phyloP scores from a whole-genome alignment of 805 yeast species.

The Yamadazyma scolyti region DNA sequence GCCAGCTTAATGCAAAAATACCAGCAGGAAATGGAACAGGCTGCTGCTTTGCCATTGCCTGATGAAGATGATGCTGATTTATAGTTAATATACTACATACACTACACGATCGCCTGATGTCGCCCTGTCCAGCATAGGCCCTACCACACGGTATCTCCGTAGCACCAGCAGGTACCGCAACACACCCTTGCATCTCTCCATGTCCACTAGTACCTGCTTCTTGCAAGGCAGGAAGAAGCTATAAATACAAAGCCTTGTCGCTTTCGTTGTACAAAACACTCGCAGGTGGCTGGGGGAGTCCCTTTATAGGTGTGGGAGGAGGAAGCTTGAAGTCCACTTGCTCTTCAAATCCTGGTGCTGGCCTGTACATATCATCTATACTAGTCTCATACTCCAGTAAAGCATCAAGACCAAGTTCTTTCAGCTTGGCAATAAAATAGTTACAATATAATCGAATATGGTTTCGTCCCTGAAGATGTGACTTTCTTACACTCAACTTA shows the following conservation, averaged over 20 bases:
- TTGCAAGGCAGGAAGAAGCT: no score
- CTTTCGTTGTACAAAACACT: conserved; percentile 18
- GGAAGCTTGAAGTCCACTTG: conserved; percentile 19
- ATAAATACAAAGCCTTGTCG: no score
- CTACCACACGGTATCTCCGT: not conserved
- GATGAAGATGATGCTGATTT: conserved; percentile 99
- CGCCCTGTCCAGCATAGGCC: not conserved
- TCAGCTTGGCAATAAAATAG: conserved; percentile 57
- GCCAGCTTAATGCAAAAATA: conserved; percentile 95
- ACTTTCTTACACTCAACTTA: conserved; percentile 78
- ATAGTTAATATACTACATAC: conserved; percentile 37
- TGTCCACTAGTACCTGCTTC: no score
- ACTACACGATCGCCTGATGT: not conserved
- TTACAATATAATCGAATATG: conserved; percentile 70
- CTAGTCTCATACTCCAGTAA: conserved; percentile 32
- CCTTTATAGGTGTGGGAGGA: conserved; percentile 28
- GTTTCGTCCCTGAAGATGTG: conserved; percentile 74
- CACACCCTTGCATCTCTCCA: no score
- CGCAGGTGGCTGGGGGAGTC: conserved; percentile 34
- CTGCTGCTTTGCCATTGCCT: conserved; percentile 98
- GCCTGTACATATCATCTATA: conserved; percentile 15
- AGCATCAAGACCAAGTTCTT: conserved; percentile 35
- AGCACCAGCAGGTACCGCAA: no score
- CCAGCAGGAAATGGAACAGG: conserved; percentile 99
- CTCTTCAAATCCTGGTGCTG: conserved; percentile 12